Evolutionary conservation across 129 eudicot genomes (phyloP), one percentile per base, ranked within the genome.

Genomic region (Tagetes erecta): DNA sequence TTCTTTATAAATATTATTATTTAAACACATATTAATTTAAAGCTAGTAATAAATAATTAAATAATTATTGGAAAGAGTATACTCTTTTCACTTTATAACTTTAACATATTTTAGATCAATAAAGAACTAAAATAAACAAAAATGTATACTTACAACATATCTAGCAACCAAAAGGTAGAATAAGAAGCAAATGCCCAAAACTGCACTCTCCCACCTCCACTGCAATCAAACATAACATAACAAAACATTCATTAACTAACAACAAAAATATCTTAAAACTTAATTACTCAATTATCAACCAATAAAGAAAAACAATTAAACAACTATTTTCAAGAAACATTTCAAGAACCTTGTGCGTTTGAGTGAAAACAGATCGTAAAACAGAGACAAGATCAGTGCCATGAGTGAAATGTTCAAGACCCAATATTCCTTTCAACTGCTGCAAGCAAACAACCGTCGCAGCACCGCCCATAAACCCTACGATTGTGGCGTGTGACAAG

Each of bases 161-260:
- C 89, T 85, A 45, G 97, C 84, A 13, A 87, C 64, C 39, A 85
- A 80, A 51, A 95, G 92, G 86, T 84, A 91, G 81, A 88, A 95
- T 6, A 95, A 83, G 87, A 95, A 95, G 73, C 86, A 70, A 34
- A 79, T 75, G 59, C 99, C 99, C 82, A 95, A 52, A 67, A 91
- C 75, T 6, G 96, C 96, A 76, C 96, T 95, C 82, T 95, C 97
- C 99, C 99, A 95, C 71, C 90, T 85, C 99, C 99, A 95, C 99
- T 91, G 97, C 85, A 83, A 80, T 76, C 9, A 71, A 3, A 62
- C 1, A 67, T 33, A 31, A 55, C 27, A 56, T 36, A 4, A 39
- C 3, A 39, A 7, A 49, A 57, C 8, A 14, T 57, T 8, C 3
- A 31, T 6, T 33, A 30, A 30, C 31, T 57, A 30, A 30, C 4